These are phyloP conservation scores for Pyricularia pennisetigena DNA, from an alignment of 2,329 filamentous ascomycete species.

Conservation along the genomic window DNA sequence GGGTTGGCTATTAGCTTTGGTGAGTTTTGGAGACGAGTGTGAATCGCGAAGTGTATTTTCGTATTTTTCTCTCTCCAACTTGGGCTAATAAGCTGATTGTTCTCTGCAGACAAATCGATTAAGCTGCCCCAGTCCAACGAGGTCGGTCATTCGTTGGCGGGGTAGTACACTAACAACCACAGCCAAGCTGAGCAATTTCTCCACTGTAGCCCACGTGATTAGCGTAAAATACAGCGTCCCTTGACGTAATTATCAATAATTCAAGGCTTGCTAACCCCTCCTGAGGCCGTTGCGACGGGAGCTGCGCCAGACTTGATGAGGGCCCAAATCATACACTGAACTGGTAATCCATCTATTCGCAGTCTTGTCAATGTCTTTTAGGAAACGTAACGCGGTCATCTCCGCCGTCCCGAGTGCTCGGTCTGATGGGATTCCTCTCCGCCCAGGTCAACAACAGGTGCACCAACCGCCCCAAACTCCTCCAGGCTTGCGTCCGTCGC, in stretches of 20 bases:
- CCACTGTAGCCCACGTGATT: neutral
- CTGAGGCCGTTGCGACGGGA: neutral
- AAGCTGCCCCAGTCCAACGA: neutral
- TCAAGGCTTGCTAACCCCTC: neutral
- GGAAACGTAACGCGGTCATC: slow-evolving; percentile 46
- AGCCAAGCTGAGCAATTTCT: neutral
- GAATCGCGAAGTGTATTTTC: neutral
- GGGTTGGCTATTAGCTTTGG: neutral
- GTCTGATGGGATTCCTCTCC: neutral
- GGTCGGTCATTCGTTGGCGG: neutral
- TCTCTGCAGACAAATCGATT: neutral
- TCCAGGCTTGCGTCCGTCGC: slow-evolving; percentile 65
- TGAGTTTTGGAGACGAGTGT: neutral
- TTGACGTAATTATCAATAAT: neutral
- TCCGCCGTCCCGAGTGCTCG: slow-evolving; percentile 22
- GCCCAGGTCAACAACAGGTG: slow-evolving; percentile 16
- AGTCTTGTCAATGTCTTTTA: slow-evolving; percentile 40
- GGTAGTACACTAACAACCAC: neutral
- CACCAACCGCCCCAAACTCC: slow-evolving; percentile 18
- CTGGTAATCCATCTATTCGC: neutral
- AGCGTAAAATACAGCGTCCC: neutral
- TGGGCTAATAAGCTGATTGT: neutral
- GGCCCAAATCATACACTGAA: neutral
- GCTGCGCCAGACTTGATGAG: neutral
- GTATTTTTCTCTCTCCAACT: slow-evolving; percentile 5